These are phyloP conservation scores for Exophiala viscosa DNA, from an alignment of 2,329 filamentous ascomycete species.

Conservation along the genomic window DNA sequence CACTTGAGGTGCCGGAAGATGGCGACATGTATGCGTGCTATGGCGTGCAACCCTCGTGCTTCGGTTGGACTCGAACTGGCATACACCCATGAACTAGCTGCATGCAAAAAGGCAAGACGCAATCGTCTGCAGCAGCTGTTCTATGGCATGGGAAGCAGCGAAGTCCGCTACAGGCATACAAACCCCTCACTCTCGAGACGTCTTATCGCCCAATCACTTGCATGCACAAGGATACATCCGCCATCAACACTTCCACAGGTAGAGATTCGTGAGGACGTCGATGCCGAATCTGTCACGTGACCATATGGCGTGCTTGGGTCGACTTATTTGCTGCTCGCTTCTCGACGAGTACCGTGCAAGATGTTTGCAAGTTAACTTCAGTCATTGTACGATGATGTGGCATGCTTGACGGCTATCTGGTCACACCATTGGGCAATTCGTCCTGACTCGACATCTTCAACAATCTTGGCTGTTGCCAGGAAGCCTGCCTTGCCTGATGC, in stretches of 20 bases:
- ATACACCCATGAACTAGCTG: neutral
- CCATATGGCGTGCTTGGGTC: constrained; percentile 20
- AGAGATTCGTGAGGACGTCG: too few relatives aligned
- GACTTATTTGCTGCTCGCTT: constrained; percentile 16
- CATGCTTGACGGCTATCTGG: too few relatives aligned
- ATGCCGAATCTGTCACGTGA: constrained; percentile 14
- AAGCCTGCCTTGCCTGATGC: neutral
- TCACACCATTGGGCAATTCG: too few relatives aligned
- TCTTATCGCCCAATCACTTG: neutral
- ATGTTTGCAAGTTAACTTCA: too few relatives aligned
- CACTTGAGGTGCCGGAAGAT: neutral
- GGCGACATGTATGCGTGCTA: neutral
- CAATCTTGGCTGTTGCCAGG: neutral
- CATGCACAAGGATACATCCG: neutral
- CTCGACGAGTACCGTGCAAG: neutral
- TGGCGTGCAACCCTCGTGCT: neutral
- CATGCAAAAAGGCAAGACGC: too few relatives aligned
- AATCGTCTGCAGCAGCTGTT: too few relatives aligned
- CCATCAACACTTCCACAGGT: too few relatives aligned
- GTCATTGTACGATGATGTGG: too few relatives aligned
- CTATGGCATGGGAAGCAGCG: too few relatives aligned
- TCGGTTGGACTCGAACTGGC: neutral
- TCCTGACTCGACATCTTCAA: too few relatives aligned
- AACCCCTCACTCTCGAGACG: too few relatives aligned
- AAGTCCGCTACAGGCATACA: too few relatives aligned